Percentiles rank a stretch among this genome's conserved stretches.
phyloP scores from a whole-genome alignment of 2,329 filamentous ascomycete genomes.

The Dothiorella sarmentorum region DNA sequence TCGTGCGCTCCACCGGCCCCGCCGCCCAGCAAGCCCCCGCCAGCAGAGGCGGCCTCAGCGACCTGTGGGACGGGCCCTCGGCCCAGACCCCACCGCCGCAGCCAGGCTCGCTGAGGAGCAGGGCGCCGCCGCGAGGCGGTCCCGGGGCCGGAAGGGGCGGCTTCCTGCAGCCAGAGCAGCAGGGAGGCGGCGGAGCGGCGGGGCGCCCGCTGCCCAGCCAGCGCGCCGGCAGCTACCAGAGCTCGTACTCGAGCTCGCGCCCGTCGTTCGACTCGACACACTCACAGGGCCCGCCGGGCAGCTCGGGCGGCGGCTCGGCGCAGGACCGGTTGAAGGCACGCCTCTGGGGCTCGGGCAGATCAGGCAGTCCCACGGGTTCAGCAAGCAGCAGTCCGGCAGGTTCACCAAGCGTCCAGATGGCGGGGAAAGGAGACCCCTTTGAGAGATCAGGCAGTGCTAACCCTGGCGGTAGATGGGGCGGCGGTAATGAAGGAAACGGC shows the following conservation, averaged over 20 bases:
- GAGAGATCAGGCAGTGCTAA: slow-evolving; percentile 23
- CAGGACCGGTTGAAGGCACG: slow-evolving; percentile 80
- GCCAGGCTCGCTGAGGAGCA: slow-evolving; percentile 39
- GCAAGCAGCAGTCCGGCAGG: slow-evolving; percentile 15
- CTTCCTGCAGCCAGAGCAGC: slow-evolving; percentile 26
- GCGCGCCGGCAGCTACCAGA: slow-evolving; percentile 72
- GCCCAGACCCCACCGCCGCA: slow-evolving; percentile 39
- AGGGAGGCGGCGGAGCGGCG: slow-evolving; percentile 31
- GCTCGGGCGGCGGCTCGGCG: slow-evolving; percentile 50
- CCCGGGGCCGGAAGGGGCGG: slow-evolving; percentile 34
- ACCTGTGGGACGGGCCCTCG: slow-evolving; percentile 55
- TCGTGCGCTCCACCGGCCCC: slow-evolving; percentile 39
- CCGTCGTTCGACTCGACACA: slow-evolving; percentile 38
- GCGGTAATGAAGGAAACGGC: not conserved
- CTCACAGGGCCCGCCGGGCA: slow-evolving; percentile 39
- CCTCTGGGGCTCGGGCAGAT: slow-evolving; percentile 66
- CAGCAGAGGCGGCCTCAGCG: slow-evolving; percentile 50
- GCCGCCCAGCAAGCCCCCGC: slow-evolving; percentile 33
- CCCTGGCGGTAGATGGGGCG: slow-evolving; percentile 11
- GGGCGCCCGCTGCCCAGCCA: slow-evolving; percentile 66
- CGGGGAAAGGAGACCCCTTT: slow-evolving; percentile 26
- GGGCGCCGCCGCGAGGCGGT: slow-evolving; percentile 42
- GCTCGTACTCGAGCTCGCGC: slow-evolving; percentile 30
- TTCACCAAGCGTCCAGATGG: slow-evolving; percentile 9
- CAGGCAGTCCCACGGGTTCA: slow-evolving; percentile 50